Evolutionary conservation across 2,329 filamentous ascomycete species (phyloP).

Genomic region (Penicillium sclerotiorum): DNA sequence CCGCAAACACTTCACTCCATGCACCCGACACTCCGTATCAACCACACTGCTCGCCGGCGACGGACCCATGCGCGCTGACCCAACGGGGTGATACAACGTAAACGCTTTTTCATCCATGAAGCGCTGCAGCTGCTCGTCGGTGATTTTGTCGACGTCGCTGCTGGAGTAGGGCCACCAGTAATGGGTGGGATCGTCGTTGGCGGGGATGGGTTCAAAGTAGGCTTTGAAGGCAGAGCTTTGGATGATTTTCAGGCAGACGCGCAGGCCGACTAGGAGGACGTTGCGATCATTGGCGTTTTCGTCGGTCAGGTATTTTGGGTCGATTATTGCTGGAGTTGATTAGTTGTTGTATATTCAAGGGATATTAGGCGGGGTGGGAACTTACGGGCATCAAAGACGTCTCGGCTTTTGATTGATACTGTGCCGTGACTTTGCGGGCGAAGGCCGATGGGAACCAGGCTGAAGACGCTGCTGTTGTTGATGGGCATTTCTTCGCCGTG

Average conservation of each 20-base stretch:
- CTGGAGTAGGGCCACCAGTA: conserved; percentile 26
- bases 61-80: conserved; percentile 25
- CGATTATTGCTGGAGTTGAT: conserved; percentile 17
- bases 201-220: conserved; percentile 15
- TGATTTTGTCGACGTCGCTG: conserved; percentile 20
- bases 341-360: too few relatives aligned
- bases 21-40: conserved; percentile 21
- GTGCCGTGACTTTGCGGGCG: conserved; percentile 21
- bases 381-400: conserved; percentile 22
- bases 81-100: conserved; percentile 23
- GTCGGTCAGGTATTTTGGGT: conserved; percentile 20
- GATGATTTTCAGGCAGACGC: conserved; percentile 18
- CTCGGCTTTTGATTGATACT: conserved; percentile 17
- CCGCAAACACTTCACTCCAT: conserved; percentile 20
- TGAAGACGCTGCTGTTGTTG: conserved; percentile 12
- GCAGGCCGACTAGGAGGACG: conserved; percentile 17
- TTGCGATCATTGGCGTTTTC: conserved; percentile 16
- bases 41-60: conserved; percentile 17
- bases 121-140: conserved; percentile 20
- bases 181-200: conserved; percentile 19
- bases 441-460: conserved; percentile 11
- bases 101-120: conserved; percentile 24
- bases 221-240: conserved; percentile 14
- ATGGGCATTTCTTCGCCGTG: conserved; percentile 18
- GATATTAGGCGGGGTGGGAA: too few relatives aligned